Evolutionary conservation across 768 basidiomycete genomes (phyloP).

Genomic region (Sporobolomyces roseus): DNA sequence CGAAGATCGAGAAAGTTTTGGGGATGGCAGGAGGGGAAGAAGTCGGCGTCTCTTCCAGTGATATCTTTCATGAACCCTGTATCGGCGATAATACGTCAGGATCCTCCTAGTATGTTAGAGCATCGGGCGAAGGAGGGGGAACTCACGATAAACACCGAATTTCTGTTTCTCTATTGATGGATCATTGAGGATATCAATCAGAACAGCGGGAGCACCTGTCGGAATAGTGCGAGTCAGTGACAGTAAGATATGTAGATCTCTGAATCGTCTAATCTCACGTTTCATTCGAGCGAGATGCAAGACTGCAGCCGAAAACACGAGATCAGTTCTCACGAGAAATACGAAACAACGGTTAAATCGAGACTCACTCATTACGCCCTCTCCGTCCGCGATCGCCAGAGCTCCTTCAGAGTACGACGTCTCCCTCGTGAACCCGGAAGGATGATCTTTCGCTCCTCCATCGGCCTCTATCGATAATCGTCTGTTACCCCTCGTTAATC

Average conservation of each 20-base stretch:
- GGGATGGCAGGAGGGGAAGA: background rate
- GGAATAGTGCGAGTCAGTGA: background rate
- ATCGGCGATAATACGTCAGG: background rate
- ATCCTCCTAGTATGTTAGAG: background rate
- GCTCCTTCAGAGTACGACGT: background rate
- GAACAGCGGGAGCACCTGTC: constrained; percentile 2
- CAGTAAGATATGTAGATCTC: background rate
- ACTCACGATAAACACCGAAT: background rate
- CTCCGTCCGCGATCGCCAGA: background rate
- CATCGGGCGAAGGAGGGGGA: no score
- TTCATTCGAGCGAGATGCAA: constrained; percentile 9
- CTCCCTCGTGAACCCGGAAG: background rate
- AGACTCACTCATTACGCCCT: constrained; percentile 7
- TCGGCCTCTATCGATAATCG: constrained; percentile 1
- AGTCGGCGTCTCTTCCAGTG: background rate
- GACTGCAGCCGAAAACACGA: background rate
- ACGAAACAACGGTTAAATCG: background rate
- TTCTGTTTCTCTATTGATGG: constrained; percentile 1
- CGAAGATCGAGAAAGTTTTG: background rate
- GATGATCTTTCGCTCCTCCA: background rate
- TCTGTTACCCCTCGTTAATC: background rate
- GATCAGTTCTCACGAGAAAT: background rate
- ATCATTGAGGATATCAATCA: background rate
- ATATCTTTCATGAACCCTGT: background rate
- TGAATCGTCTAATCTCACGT: background rate